Evolutionary conservation across 768 basidiomycete genomes (phyloP), one percentile per base, ranked within the genome.

Genomic region (Leccinellum luteum): DNA sequence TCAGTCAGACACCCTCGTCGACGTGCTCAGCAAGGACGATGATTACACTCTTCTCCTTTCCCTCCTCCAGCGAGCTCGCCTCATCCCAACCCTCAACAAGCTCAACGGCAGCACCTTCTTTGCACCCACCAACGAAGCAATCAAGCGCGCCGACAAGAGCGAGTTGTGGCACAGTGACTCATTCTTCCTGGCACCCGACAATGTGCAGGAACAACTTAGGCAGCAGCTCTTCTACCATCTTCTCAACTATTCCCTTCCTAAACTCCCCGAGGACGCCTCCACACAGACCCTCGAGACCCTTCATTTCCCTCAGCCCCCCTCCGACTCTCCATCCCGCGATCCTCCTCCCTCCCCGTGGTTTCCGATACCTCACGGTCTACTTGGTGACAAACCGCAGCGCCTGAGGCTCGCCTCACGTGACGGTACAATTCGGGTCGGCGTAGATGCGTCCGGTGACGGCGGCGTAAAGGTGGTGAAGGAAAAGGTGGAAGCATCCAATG

Each of bases 181-280:
- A 4, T 67, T 78, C 51, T 17, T 55, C 19, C 64, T 70, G 48
- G 66, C 83, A 35, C 79, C 78, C 23, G 94, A 95, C 74, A 98
- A 98, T 70, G 76, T 94, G 30, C 83, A 92, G 56, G 86, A 90
- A 65, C 77, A 83, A 57, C 82, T 98, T 47, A 82, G 96, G 53
- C 94, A 97, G 66, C 89, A 95, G 66, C 80, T 99, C 52, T 87
- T 98, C 66, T 98, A 98, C 70, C 97, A 98, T 72, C 74, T 98
- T 47, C 79, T 98, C 63, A 97, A 98, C 72, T 85, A 85, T 70
- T 84, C 89, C 6, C 69, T 97, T 30, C 64, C 79, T 19, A 64
- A 71, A 25, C 57, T 78, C 15, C 77, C 84, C 28, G 72, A 80
- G 30, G 66, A 76, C 10, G 64, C 74, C 21, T 69, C 76, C 10